Evolutionary conservation across 2,329 filamentous ascomycete genomes (phyloP).

Genomic region (Hortaea werneckii): DNA sequence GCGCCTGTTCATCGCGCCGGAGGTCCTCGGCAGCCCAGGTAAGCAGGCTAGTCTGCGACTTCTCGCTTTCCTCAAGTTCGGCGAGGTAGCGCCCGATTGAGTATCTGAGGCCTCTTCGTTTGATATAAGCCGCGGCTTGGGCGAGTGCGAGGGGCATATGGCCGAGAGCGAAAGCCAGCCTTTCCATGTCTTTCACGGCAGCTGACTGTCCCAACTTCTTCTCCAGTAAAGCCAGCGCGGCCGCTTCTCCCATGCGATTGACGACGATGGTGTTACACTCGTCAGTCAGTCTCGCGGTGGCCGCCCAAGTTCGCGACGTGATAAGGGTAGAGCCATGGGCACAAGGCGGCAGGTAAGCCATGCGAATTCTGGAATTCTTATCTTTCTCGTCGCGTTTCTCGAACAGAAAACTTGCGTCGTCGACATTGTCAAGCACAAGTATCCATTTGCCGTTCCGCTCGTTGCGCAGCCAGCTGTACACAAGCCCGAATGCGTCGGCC

Average conservation of each 20-base stretch:
- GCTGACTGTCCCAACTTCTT: too few relatives aligned
- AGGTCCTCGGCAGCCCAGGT: constrained; percentile 1
- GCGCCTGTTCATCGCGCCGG: constrained; percentile 7
- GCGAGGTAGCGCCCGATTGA: constrained; percentile 31
- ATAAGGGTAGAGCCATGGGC: constrained; percentile 15
- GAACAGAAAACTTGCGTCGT: constrained; percentile 10
- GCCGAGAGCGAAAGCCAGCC: constrained; percentile 16
- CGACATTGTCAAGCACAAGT: constrained; percentile 17
- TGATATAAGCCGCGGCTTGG: constrained; percentile 27
- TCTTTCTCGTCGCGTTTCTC: neutral
- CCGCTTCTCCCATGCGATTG: too few relatives aligned
- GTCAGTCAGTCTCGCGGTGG: too few relatives aligned
- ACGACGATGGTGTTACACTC: too few relatives aligned
- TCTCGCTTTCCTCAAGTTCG: constrained; percentile 26
- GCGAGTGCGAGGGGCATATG: constrained; percentile 26
- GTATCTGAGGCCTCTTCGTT: constrained; percentile 14
- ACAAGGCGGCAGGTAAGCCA: constrained; percentile 10
- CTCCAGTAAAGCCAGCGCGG: too few relatives aligned
- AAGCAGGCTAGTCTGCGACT: constrained; percentile 13
- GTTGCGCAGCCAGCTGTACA: constrained; percentile 13
- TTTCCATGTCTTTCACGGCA: too few relatives aligned
- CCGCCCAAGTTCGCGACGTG: constrained; percentile 9
- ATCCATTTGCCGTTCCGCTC: constrained; percentile 11
- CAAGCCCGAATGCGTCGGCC: constrained; percentile 11
- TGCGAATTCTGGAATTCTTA: neutral